Evolutionary conservation across 2,329 filamentous ascomycete genomes (phyloP).

Genomic region (Paracoccidioides brasiliensis): DNA sequence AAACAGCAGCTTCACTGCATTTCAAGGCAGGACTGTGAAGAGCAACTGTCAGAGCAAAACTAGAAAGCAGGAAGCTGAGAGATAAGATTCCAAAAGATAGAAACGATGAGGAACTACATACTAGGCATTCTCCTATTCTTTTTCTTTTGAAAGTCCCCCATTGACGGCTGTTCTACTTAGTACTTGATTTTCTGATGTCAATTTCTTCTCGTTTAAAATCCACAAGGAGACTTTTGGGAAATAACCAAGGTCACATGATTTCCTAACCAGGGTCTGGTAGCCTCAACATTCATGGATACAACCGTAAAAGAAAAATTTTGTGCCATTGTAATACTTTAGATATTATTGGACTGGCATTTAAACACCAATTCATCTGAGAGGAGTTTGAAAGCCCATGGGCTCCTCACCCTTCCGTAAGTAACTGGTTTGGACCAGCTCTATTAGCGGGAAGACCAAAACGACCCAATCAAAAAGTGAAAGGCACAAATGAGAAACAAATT

Average conservation of each 20-base stretch:
- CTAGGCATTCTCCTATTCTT: too few species aligned
- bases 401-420: neutral
- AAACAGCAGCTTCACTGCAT: neutral
- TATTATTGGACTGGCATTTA: too few species aligned
- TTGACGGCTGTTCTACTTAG: neutral
- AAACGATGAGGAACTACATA: neutral
- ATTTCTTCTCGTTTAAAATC: too few species aligned
- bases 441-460: too few species aligned
- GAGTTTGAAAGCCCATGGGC: neutral
- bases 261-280: too few species aligned
- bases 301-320: neutral
- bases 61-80: neutral
- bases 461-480: neutral
- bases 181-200: too few species aligned
- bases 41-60: neutral
- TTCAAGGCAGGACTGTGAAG: neutral
- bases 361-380: too few species aligned
- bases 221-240: too few species aligned
- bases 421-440: neutral
- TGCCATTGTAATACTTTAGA: too few species aligned
- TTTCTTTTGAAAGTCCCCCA: too few species aligned
- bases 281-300: neutral
- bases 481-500: too few species aligned
- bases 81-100: neutral
- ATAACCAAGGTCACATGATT: too few species aligned